phyloP scores from a whole-genome alignment of 108 stramenopile genomes.

The Fistulifera solaris region DNA sequence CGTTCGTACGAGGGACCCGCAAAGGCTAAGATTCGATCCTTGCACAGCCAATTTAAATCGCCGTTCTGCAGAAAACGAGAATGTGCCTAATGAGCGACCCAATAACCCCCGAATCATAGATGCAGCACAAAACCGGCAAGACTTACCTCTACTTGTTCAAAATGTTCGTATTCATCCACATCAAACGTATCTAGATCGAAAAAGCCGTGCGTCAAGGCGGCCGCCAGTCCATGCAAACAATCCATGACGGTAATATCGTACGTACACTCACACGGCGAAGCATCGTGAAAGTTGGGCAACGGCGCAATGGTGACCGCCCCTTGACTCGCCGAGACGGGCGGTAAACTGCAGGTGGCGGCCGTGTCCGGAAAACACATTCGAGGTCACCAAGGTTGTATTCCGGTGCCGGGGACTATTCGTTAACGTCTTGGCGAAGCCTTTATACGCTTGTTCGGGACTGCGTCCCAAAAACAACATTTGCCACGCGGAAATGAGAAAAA shows the following conservation, averaged over 20 bases:
- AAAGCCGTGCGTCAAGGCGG: conserved; percentile 69
- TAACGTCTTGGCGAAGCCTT: conserved; percentile 26
- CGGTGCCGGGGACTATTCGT: not conserved
- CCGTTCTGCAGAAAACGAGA: conserved; percentile 61
- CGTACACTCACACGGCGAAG: conserved; percentile 88
- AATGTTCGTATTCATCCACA: conserved; percentile 95
- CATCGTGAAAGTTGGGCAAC: conserved; percentile 97
- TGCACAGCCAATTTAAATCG: conserved; percentile 96
- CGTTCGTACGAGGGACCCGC: conserved; percentile 92
- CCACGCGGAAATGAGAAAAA: conserved; percentile 86
- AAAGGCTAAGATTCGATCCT: conserved; percentile 91
- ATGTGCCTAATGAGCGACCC: too few relatives aligned
- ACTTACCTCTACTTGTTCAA: conserved; percentile 88
- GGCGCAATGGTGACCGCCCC: conserved; percentile 29
- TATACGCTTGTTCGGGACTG: conserved; percentile 62
- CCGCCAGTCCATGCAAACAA: conserved; percentile 80
- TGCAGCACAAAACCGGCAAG: not conserved
- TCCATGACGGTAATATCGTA: conserved; percentile 89
- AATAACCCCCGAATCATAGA: too few relatives aligned
- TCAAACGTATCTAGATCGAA: conserved; percentile 86
- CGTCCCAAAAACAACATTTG: conserved; percentile 78
- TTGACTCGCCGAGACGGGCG: conserved; percentile 15
- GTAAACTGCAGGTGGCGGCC: conserved; percentile 5
- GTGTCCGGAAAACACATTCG: not conserved
- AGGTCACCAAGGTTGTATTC: not conserved